Evolutionary conservation across 2,329 filamentous ascomycete genomes (phyloP).

Genomic region (Byssochlamys sp.): DNA sequence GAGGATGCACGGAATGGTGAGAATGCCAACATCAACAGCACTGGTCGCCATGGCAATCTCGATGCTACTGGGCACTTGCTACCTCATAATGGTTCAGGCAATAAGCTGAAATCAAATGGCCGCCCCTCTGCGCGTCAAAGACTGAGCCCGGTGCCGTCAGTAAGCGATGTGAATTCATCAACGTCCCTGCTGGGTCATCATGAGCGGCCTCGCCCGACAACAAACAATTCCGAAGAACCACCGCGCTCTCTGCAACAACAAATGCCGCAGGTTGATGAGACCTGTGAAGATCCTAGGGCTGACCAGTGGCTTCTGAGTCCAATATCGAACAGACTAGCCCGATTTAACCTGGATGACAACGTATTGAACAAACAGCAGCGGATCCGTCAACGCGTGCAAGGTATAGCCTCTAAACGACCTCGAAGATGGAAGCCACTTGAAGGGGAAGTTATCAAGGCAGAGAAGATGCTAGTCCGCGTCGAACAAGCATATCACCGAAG

Average conservation of each 20-base stretch:
- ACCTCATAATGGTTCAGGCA: not conserved
- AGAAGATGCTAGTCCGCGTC: slow-evolving; percentile 58
- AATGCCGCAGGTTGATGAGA: slow-evolving; percentile 23
- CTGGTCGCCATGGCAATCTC: not conserved
- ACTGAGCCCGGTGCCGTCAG: slow-evolving; percentile 12
- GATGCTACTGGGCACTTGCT: not conserved
- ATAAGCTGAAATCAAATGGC: not conserved
- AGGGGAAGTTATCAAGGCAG: slow-evolving; percentile 57
- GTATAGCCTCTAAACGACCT: slow-evolving; percentile 24
- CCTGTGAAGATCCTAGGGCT: slow-evolving; percentile 9
- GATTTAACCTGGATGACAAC: slow-evolving; percentile 38
- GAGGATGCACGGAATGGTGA: slow-evolving; percentile 8
- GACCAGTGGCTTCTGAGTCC: slow-evolving; percentile 12
- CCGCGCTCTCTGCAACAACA: slow-evolving; percentile 20
- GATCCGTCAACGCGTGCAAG: slow-evolving; percentile 28
- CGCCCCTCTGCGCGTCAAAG: not conserved
- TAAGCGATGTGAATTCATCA: slow-evolving; percentile 25
- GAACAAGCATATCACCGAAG: slow-evolving; percentile 44
- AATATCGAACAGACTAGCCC: slow-evolving; percentile 27
- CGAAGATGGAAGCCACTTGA: slow-evolving; percentile 36
- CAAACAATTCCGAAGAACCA: slow-evolving; percentile 12
- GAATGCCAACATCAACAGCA: not conserved
- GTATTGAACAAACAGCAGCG: slow-evolving; percentile 31
- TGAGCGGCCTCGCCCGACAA: slow-evolving; percentile 8
- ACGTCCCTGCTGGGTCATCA: slow-evolving; percentile 22